Conservation (phyloP, 73 alveolate genomes). For the Breviolum minutum region DNA sequence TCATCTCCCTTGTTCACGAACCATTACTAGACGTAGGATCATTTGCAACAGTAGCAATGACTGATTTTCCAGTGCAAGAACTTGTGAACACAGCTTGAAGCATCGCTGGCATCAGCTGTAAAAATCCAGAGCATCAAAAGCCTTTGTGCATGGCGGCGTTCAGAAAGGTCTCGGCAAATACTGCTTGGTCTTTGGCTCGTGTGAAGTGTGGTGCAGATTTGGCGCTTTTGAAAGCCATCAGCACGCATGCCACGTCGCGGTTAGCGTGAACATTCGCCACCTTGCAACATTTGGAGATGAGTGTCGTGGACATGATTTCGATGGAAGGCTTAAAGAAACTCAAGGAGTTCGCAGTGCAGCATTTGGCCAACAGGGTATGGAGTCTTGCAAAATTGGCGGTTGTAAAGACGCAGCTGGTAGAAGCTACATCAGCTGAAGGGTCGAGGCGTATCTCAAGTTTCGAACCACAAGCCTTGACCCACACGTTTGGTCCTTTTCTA, state of each 20-base stretch:
- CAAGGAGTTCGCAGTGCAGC: slow-evolving; percentile 38
- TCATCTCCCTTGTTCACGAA: slow-evolving; percentile 47
- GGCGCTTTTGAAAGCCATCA: not conserved
- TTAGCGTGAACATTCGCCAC: slow-evolving; percentile 24
- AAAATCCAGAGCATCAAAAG: not conserved
- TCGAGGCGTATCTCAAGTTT: not conserved
- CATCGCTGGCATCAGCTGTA: not conserved
- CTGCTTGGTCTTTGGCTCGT: slow-evolving; percentile 62
- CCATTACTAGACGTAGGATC: slow-evolving; percentile 3
- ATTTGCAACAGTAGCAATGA: not conserved
- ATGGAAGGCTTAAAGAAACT: slow-evolving; percentile 7
- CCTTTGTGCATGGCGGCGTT: slow-evolving; percentile 13
- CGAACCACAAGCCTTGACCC: slow-evolving; percentile 46
- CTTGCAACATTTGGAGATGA: not conserved
- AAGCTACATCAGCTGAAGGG: not conserved
- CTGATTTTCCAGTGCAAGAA: slow-evolving; percentile 24
- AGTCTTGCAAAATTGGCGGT: not conserved
- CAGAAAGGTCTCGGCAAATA: slow-evolving; percentile 6
- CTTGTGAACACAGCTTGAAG: slow-evolving; percentile 23
- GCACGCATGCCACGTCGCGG: not conserved
- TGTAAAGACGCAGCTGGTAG: not conserved
- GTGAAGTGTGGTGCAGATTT: not conserved
- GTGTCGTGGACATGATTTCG: not conserved
- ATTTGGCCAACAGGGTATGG: slow-evolving; percentile 26
- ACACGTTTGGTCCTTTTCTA: slow-evolving; percentile 35